phyloP scores from a whole-genome alignment of 1,284 basidiomycete species.

The Trichosporon asahii region DNA sequence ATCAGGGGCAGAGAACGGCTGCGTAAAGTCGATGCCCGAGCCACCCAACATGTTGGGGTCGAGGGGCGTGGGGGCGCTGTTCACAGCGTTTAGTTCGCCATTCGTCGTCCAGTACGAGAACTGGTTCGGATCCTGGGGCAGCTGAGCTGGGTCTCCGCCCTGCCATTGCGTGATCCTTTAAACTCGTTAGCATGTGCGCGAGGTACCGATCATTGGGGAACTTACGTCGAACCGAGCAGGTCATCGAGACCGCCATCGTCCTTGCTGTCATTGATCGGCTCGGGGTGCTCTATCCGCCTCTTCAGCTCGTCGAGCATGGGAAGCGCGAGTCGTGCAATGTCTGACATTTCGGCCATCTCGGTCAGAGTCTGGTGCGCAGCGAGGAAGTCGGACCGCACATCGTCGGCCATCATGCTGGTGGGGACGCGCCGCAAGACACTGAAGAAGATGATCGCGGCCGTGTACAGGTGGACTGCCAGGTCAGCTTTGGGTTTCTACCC shows the following conservation, averaged over 20 bases:
- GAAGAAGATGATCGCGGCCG: slow-evolving; percentile 29
- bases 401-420: slow-evolving; percentile 29
- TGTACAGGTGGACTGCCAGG: slow-evolving; percentile 30
- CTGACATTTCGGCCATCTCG: slow-evolving; percentile 24
- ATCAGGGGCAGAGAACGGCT: slow-evolving; percentile 8
- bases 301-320: slow-evolving; percentile 21
- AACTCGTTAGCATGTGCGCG: neutral
- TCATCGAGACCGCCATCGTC: slow-evolving; percentile 9
- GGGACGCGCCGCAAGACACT: slow-evolving; percentile 27
- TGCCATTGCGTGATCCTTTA: slow-evolving; percentile 5
- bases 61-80: neutral
- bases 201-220: neutral
- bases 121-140: slow-evolving; percentile 5
- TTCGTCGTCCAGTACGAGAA: slow-evolving; percentile 7
- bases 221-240: slow-evolving; percentile 13
- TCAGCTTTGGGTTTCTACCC: neutral
- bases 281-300: slow-evolving; percentile 15
- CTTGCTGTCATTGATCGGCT: neutral
- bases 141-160: neutral
- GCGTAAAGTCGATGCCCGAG: slow-evolving; percentile 5
- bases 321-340: slow-evolving; percentile 20
- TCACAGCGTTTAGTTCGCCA: neutral
- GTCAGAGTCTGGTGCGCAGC: slow-evolving; percentile 23
- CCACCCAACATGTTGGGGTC: slow-evolving; percentile 5
- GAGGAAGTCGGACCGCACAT: slow-evolving; percentile 27